Conservation (phyloP, 768 basidiomycete species). For the Boletus subcaerulescens region DNA sequence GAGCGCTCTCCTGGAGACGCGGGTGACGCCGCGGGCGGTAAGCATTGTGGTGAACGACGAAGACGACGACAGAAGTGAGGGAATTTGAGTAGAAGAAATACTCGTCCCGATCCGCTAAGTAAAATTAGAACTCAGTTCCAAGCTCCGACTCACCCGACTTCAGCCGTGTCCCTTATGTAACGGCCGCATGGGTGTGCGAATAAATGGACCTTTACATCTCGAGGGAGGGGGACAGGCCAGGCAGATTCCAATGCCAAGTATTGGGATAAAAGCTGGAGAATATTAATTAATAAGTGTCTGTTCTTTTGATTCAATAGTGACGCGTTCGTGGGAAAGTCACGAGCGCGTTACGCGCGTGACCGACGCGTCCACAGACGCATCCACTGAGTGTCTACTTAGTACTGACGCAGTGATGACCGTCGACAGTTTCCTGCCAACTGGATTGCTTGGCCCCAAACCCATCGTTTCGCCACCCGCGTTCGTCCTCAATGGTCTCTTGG, state of each 20-base stretch:
- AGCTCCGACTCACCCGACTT: constrained; percentile 31
- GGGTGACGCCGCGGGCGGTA: constrained; percentile 83
- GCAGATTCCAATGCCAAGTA: too few species aligned
- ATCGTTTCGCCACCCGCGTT: constrained; percentile 12
- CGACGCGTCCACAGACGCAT: constrained; percentile 3
- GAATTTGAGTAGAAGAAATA: constrained; percentile 32
- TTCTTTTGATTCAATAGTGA: too few species aligned
- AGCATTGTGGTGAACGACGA: constrained; percentile 60
- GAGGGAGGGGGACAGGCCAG: too few species aligned
- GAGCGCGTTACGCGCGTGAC: constrained; percentile 1
- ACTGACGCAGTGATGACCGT: constrained; percentile 1
- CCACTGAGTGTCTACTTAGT: background rate
- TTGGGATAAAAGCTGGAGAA: too few species aligned
- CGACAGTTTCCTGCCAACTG: constrained; percentile 23
- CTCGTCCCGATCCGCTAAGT: constrained; percentile 17
- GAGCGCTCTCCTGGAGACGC: constrained; percentile 81
- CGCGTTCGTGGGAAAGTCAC: constrained; percentile 16
- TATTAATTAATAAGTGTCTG: too few species aligned
- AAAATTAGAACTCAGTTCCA: constrained; percentile 25
- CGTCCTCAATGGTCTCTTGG: constrained; percentile 34
- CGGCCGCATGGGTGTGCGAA: too few species aligned
- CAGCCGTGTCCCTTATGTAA: constrained; percentile 29
- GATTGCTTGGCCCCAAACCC: constrained; percentile 13
- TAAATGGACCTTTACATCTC: too few species aligned
- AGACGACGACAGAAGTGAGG: constrained; percentile 20